These are phyloP conservation scores for Diophrys appendiculata DNA, from an alignment of 73 alveolate species.

Conservation along the genomic window DNA sequence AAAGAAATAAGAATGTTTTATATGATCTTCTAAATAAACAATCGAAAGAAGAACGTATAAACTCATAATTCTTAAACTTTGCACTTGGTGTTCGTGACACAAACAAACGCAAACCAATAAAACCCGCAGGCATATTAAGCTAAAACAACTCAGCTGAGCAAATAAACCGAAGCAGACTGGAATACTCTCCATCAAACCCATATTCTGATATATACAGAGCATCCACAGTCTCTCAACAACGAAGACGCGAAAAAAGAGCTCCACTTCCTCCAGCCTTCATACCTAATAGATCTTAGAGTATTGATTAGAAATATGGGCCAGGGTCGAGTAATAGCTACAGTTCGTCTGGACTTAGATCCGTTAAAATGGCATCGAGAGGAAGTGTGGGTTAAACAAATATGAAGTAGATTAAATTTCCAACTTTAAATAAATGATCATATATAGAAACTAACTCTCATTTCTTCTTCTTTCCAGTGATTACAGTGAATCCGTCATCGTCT, in stretches of 20 bases:
- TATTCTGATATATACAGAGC: neutral
- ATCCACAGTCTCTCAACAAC: neutral
- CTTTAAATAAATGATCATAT: neutral
- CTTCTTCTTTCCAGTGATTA: neutral
- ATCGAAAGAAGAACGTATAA: constrained; percentile 51
- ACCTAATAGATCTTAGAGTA: no score
- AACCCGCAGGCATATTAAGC: no score
- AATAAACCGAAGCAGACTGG: no score
- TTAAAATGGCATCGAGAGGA: no score
- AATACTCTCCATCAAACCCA: neutral
- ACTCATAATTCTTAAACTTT: constrained; percentile 31
- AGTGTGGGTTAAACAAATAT: neutral
- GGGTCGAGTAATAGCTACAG: no score
- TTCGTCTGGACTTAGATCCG: no score
- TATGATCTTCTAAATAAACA: constrained; percentile 68
- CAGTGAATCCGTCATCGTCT: neutral
- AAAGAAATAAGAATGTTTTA: constrained; percentile 70
- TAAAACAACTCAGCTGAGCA: no score
- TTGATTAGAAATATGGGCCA: no score
- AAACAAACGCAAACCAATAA: no score
- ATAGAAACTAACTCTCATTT: no score
- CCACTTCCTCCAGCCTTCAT: neutral
- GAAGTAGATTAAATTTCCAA: neutral
- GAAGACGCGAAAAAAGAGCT: neutral
- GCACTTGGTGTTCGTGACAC: constrained; percentile 41